Evolutionary conservation across 2,329 filamentous ascomycete genomes (phyloP), one percentile per base, ranked within the genome.

Genomic region (Diaporthe vaccinii): DNA sequence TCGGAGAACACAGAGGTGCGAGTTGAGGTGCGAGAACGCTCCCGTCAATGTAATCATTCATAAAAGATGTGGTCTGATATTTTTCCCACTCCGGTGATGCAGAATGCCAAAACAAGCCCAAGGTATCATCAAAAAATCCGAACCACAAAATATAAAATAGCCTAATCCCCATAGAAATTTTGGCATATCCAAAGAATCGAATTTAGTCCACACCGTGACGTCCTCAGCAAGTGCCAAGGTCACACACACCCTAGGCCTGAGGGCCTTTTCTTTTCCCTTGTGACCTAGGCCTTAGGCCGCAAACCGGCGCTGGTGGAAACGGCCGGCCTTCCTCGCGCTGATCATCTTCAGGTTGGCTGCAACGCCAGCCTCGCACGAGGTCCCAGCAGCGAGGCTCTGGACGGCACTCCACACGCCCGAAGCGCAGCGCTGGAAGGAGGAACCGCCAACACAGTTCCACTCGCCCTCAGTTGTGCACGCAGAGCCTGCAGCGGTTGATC

Each of bases 381-480:
- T 91, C 44, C 91, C 91, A 1, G 84, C 78, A 2, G 90, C 87
- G 85, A 92, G 86, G 39, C 82, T 79, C 76, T 88, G 84, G 51
- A 85, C 77, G 8, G 78, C 79, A 20, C 87, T 86, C 91, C 91
- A 92, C 72, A 82, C 78, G 9, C 91, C 91, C 17, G 86, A 88
- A n/a, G 89, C 90, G 78, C 91, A 93, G 72, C 90, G 90, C 83
- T 92, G 91, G 85, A 91, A 93, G 69, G 87, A 84, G 31, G 81
- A 83, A 68, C 90, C 90, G 25, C 83, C 84, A 4, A 91, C 82
- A 79, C 91, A 93, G 83, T 90, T 89, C 89, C 89, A 93, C n/a
- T 81, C 78, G 28, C 91, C 91, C 78, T 92, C 90, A 6, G 82
- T 76, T 51, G 80, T 82, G 83, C 91, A 92, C 28, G 85, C 72